phyloP scores from a whole-genome alignment of 1,139 yeast species.

The Protomyces gravidus region DNA sequence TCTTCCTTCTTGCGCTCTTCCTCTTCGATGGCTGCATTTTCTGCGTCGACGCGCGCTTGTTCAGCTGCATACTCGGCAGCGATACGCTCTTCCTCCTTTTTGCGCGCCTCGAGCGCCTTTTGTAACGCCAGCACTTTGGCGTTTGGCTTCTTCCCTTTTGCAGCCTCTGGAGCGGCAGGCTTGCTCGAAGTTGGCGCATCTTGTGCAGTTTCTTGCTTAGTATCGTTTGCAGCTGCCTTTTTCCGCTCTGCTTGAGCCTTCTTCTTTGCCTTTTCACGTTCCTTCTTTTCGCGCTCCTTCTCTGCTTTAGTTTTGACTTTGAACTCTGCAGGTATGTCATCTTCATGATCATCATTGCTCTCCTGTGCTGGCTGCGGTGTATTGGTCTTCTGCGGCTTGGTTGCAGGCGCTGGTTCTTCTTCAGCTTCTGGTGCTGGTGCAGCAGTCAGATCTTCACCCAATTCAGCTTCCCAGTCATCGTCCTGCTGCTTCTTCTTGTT shows the following conservation, averaged over 20 bases:
- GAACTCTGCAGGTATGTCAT: constrained; percentile 51
- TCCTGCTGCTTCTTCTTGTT: constrained; percentile 26
- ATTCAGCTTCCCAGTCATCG: constrained; percentile 31
- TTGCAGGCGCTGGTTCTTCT: not conserved
- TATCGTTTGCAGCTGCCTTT: constrained; percentile 58
- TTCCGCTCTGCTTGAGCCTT: constrained; percentile 59
- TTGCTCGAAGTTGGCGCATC: constrained; percentile 29
- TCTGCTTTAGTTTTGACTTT: constrained; percentile 84
- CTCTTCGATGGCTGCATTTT: constrained; percentile 52
- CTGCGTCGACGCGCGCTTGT: constrained; percentile 62
- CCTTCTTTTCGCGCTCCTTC: constrained; percentile 96
- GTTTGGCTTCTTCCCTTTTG: constrained; percentile 34
- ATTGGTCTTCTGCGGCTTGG: constrained; percentile 1
- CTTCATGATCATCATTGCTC: constrained; percentile 22
- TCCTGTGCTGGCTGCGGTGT: constrained; percentile 11
- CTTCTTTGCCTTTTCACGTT: constrained; percentile 89
- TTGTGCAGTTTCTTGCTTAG: constrained; percentile 38
- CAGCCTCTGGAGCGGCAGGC: constrained; percentile 44
- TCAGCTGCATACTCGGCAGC: constrained; percentile 50
- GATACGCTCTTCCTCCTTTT: constrained; percentile 58
- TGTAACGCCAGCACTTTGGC: constrained; percentile 47
- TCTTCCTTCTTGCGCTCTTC: constrained; percentile 66
- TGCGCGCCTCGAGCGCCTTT: constrained; percentile 73
- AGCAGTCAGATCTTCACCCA: constrained; percentile 29
- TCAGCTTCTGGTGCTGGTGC: not conserved